Percentiles rank a stretch among this genome's conserved stretches.
Conservation (phyloP, 2,329 filamentous ascomycete genomes). For the Rhinocladiella similis region DNA sequence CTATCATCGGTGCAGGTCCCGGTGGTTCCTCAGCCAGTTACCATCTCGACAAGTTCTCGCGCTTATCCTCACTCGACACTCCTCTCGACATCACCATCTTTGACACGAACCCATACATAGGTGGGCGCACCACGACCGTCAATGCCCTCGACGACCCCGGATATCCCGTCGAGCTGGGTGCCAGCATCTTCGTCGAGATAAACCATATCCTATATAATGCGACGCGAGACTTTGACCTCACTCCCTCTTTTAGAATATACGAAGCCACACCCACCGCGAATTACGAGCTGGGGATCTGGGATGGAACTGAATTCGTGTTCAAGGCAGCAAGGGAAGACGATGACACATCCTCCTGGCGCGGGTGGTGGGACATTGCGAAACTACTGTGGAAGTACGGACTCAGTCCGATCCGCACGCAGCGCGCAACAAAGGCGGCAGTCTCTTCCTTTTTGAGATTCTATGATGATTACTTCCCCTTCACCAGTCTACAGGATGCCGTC, state of each 20-base stretch:
- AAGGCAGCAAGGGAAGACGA: constrained; percentile 57
- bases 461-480: constrained; percentile 77
- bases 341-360: constrained; percentile 29
- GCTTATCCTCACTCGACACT: constrained; percentile 53
- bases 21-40: constrained; percentile 86
- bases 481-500: constrained; percentile 68
- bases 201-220: constrained; percentile 82
- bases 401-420: constrained; percentile 71
- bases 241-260: constrained; percentile 49
- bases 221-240: constrained; percentile 69
- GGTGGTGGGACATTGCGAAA: constrained; percentile 79
- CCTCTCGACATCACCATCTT: constrained; percentile 81
- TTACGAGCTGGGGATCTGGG: constrained; percentile 75
- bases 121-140: constrained; percentile 84
- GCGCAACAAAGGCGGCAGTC: constrained; percentile 70
- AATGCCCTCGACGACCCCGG: constrained; percentile 68
- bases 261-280: constrained; percentile 47
- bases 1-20: constrained; percentile 70
- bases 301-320: constrained; percentile 74
- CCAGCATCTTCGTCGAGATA: constrained; percentile 83
- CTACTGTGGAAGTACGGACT: constrained; percentile 83
- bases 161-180: constrained; percentile 80
- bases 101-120: constrained; percentile 74
- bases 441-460: constrained; percentile 78
- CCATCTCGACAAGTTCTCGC: constrained; percentile 71